A percentile compares a stretch with the other conserved stretches of the same genome.
Conservation (phyloP, 352 stramenopile genomes). For the Pythium sp. region DNA sequence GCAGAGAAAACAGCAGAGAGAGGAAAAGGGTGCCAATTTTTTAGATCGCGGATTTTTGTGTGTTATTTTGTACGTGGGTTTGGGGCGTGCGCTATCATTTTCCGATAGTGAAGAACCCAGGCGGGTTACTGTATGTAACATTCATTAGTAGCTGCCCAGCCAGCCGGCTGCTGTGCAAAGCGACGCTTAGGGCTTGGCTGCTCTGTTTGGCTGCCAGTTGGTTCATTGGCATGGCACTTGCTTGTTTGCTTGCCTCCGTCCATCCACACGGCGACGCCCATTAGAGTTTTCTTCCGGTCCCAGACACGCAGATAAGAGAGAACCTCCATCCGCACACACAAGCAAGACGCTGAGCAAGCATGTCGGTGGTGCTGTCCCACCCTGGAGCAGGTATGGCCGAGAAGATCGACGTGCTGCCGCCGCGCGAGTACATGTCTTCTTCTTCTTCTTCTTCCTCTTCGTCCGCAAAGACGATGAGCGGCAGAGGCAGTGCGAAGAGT, state of each 20-base stretch:
- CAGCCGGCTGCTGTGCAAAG: background rate
- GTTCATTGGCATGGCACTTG: background rate
- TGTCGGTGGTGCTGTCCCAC: conserved; percentile 12
- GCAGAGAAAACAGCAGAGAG: conserved; percentile 2
- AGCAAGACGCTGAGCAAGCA: background rate
- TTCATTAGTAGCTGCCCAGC: conserved; percentile 4
- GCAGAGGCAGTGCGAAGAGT: background rate
- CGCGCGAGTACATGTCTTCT: conserved; percentile 5
- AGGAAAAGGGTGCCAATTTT: conserved; percentile 1
- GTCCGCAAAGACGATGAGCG: background rate
- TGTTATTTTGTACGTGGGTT: background rate
- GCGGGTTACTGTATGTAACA: conserved; percentile 1
- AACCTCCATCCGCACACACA: background rate
- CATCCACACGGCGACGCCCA: background rate
- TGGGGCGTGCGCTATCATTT: background rate
- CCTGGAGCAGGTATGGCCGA: conserved; percentile 6
- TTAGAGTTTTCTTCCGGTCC: conserved; percentile 8
- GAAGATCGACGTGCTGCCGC: conserved; percentile 8
- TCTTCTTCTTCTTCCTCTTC: background rate
- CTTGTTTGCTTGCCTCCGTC: background rate
- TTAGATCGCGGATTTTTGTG: background rate
- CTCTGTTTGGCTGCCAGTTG: background rate
- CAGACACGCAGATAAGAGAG: background rate
- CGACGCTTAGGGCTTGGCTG: conserved; percentile 8
- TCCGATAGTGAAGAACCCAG: background rate